Evolutionary conservation across 108 stramenopile species (phyloP), one percentile per base, ranked within the genome.

Genomic region (Chaetoceros muelleri): DNA sequence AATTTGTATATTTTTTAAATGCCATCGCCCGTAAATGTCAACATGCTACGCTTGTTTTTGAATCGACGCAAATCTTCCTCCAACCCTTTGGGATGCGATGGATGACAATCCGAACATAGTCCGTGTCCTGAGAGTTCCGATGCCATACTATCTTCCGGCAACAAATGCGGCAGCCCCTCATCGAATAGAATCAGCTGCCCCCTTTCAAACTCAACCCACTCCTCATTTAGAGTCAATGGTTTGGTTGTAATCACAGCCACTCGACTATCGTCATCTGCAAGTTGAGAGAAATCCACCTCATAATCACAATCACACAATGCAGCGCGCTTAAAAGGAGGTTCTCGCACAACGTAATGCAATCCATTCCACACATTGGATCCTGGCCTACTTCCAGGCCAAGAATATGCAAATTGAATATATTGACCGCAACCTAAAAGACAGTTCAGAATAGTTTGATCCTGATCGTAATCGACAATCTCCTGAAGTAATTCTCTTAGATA

Each of bases 331-430:
- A 76, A 79, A 0, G 78, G 75, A 47, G 69, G 66, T 52, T 87
- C 78, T n/a, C 81, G 57, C 0, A 86, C 67, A 31, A 75, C 75
- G 52, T 93, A 93, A 56, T 86, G 79, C 40, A 93, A 71, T 46
- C 83, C 85, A 64, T 93, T 93, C 85, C 85, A 93, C 2, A 82
- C 73, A 18, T 70, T 62, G 8, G 73, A 75, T 25, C 83, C 83
- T 5, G 83, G 83, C 20, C 91, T 69, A 16, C 60, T 30, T 23
- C 87, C 91, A 0, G 91, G 85, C 79, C 83, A 93, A 27, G 62
- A 71, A 47, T 80, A 88, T 26, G 82, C 84, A 59, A 76, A 81
- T 60, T 76, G 68, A 28, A 74, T 64, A 24, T 78, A 52, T 18
- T 74, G 76, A 19, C 84, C 82, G 48, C 80, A 84, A 17, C 80